These are phyloP conservation scores for Skeletonema grethae DNA, from an alignment of 108 stramenopile genomes.

Conservation along the genomic window DNA sequence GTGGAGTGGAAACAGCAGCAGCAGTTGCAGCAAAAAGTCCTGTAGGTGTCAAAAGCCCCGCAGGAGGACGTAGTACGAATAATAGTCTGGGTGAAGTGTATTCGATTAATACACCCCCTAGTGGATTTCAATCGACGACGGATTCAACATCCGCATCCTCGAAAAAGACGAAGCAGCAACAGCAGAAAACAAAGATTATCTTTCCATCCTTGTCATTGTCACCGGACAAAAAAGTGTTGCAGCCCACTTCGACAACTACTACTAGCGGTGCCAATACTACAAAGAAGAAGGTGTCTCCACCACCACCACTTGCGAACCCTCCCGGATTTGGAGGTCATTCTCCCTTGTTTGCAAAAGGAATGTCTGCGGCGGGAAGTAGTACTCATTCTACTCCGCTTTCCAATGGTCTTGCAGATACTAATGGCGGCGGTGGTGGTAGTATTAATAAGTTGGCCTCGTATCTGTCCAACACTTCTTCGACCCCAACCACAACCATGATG, in stretches of 20 bases:
- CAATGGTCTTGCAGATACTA: background rate
- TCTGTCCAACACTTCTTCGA: background rate
- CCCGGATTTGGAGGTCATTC: background rate
- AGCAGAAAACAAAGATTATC: background rate
- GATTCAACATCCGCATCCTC: background rate
- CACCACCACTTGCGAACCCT: background rate
- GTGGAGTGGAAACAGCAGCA: background rate
- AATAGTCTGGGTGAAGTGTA: background rate
- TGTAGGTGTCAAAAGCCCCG: background rate
- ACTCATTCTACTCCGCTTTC: background rate
- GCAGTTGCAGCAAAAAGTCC: background rate
- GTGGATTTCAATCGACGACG: background rate
- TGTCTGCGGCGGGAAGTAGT: background rate
- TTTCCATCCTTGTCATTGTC: conserved; percentile 1
- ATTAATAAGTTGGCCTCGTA: background rate
- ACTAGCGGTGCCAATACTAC: background rate
- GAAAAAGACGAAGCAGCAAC: background rate
- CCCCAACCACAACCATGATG: background rate
- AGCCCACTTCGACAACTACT: background rate
- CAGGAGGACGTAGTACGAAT: background rate
- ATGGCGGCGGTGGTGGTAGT: background rate
- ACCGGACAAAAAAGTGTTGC: background rate
- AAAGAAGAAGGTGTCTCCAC: background rate
- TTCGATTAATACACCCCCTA: background rate
- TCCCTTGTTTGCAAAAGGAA: background rate